Evolutionary conservation across 2,329 filamentous ascomycete genomes (phyloP).

Genomic region (Apiospora koreana): DNA sequence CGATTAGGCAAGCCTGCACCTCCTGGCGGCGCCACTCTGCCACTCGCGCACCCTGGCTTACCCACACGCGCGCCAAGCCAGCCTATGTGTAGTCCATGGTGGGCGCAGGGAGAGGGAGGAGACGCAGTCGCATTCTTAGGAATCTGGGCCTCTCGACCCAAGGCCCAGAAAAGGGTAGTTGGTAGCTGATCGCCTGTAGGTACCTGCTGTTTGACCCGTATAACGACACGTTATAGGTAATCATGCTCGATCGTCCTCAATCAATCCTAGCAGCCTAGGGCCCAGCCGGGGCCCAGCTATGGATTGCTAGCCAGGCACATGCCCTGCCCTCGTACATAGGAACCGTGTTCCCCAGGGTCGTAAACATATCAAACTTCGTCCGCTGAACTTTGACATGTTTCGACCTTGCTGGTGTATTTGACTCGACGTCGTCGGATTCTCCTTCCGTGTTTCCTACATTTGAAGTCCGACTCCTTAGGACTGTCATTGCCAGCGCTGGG

Average conservation of each 20-base stretch:
- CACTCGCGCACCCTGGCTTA: not conserved
- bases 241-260: not conserved
- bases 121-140: not conserved
- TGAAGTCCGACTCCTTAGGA: constrained; percentile 5
- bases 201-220: constrained; percentile 3
- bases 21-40: not conserved
- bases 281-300: not conserved
- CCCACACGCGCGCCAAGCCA: not conserved
- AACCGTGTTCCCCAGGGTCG: not conserved
- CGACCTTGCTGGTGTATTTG: not conserved
- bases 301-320: not conserved
- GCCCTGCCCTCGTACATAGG: not conserved
- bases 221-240: not conserved
- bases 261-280: not conserved
- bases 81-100: not conserved
- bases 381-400: not conserved
- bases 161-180: not conserved
- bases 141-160: not conserved
- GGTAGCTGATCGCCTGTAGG: not conserved
- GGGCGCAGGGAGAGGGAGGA: constrained; percentile 4
- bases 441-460: not conserved
- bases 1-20: not conserved
- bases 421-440: not conserved
- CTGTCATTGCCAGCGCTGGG: not conserved
- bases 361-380: not conserved